Base-by-base conservation (phyloP, 2,329 filamentous ascomycete genomes). In the Xylariales sp. region DNA sequence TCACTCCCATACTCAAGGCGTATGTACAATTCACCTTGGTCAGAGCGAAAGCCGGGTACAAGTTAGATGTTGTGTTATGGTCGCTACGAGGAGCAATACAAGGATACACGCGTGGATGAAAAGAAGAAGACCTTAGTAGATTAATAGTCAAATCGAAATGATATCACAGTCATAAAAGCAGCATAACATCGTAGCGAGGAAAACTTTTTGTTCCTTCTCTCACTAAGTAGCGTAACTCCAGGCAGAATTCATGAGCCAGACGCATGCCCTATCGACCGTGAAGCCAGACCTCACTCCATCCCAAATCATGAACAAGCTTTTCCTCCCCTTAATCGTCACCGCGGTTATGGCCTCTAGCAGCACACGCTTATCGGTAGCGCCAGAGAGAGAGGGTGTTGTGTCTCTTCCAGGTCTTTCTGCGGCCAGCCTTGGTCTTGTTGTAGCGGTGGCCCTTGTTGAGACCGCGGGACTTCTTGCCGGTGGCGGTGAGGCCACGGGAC, bases 391-490 rank as follows among this genome's bases (percentile, higher is more conserved):
- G 91, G 85, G 95, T 99, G 92, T 99, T 99, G 90, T 97, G 94
- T 84, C 93, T 90, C 93, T 97, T 97, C 97, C 96, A 99, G 84
- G 95, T 99, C 94, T 99, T 97, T 89, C 97, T 95, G 85, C 96
- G 91, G 81, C 96, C 96, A 79, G 94, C 93, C 78, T 88, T 89
- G 84, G 96, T 99, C 90, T 99, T 97, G 93, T 95, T 97, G 94
- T 93, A 99, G 81, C 92, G 90, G 87, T 98, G 95, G 79, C 96
- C 96, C 91, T 97, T 97, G 91, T 96, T 96, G 87, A 99, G 92
- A 87, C 97, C 96, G 85, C 96, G 94, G 81, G 93, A 97, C 89
- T 97, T 97, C 94, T 99, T 99, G 91, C 96, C 96, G 76, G 95
- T 98, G 80, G 95, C 91, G 78, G 96, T 99, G 78, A 99, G 93